phyloP scores from a whole-genome alignment of 495 filamentous ascomycete species.

The Penicillium canescens region DNA sequence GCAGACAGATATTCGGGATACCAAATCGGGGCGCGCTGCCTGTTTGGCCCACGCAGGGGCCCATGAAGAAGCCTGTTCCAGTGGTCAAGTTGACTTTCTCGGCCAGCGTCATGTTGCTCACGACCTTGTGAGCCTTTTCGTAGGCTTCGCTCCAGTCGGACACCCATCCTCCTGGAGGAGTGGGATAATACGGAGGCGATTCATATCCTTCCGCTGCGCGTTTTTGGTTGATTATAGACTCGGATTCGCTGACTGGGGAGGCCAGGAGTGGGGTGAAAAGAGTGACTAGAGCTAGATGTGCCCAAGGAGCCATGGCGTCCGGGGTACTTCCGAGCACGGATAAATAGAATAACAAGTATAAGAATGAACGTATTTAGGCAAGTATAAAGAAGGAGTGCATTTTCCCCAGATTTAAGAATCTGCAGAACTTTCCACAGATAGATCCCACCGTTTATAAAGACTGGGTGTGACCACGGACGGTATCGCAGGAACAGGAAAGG shows the following conservation, averaged over 20 bases:
- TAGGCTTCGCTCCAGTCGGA: constrained; percentile 82
- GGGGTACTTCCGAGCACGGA: not conserved
- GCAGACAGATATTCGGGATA: constrained; percentile 44
- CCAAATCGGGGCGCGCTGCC: constrained; percentile 41
- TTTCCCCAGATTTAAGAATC: not conserved
- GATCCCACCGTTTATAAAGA: not conserved
- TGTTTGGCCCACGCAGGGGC: constrained; percentile 45
- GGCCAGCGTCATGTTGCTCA: constrained; percentile 79
- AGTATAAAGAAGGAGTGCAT: not conserved
- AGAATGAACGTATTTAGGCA: constrained; percentile 4
- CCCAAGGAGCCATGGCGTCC: constrained; percentile 26
- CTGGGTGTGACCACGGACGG: not conserved
- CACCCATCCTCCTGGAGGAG: constrained; percentile 71
- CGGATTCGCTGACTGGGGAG: constrained; percentile 13
- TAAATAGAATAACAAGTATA: constrained; percentile 9
- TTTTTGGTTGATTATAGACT: constrained; percentile 9
- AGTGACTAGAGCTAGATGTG: constrained; percentile 17
- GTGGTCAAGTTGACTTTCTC: constrained; percentile 97
- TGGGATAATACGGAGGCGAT: constrained; percentile 76
- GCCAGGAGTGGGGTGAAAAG: constrained; percentile 16
- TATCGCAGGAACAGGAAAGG: constrained; percentile 7
- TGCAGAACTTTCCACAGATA: not conserved
- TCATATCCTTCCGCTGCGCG: constrained; percentile 17
- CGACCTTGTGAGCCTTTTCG: constrained; percentile 72
- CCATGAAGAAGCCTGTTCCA: constrained; percentile 55